phyloP scores from a whole-genome alignment of 2,329 filamentous ascomycete genomes.

The Arthroderma uncinatum region DNA sequence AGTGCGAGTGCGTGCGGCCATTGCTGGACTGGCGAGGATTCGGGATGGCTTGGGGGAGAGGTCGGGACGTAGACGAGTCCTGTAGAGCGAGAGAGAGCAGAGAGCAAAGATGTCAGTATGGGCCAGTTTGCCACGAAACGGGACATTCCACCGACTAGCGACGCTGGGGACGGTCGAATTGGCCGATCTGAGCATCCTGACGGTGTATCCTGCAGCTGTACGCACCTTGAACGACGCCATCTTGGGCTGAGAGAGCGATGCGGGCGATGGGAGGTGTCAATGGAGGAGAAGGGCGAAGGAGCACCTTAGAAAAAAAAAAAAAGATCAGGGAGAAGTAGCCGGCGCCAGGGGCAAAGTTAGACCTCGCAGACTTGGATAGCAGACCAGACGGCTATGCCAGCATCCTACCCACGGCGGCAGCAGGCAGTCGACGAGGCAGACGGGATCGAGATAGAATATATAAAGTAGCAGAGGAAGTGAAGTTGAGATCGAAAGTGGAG shows the following conservation, averaged over 20 bases:
- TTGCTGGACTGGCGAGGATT: conserved; percentile 51
- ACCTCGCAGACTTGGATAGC: not conserved
- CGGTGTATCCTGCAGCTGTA: not conserved
- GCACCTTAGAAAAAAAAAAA: not conserved
- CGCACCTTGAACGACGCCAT: conserved; percentile 11
- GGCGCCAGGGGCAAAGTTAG: conserved; percentile 1
- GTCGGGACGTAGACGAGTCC: conserved; percentile 41
- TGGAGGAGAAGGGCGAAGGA: not conserved
- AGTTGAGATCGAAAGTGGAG: not conserved
- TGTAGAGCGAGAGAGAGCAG: conserved; percentile 1
- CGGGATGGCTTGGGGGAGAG: conserved; percentile 52
- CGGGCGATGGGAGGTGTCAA: not conserved
- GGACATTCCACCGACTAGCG: no score
- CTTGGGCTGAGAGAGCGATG: not conserved
- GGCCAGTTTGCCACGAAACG: not conserved
- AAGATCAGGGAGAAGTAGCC: not conserved
- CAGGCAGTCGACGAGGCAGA: not conserved
- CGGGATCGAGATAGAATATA: not conserved
- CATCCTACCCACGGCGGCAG: not conserved
- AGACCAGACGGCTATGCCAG: not conserved
- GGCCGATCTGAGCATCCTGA: not conserved
- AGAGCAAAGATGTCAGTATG: not conserved
- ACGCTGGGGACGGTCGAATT: not conserved
- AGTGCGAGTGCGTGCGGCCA: conserved; percentile 70
- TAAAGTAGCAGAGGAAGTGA: not conserved